Base-by-base conservation (phyloP, 108 stramenopile genomes). In the Skeletonema costatum region DNA sequence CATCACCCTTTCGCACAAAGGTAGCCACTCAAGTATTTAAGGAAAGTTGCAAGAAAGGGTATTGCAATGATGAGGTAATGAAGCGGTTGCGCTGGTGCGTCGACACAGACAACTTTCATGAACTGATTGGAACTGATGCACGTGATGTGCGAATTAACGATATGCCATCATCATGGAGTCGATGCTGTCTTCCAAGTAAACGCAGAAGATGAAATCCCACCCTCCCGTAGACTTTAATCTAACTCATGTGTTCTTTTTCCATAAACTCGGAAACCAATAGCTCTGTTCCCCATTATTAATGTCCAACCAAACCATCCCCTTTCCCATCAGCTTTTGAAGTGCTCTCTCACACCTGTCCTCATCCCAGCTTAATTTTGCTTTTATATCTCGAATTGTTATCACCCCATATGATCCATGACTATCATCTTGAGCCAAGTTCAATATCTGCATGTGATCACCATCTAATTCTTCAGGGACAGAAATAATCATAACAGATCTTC, bases 261-360 rank as follows among this genome's bases (percentile, higher is more conserved):
- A 74, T 39, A 74, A 66, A 74, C 73, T 73, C 19, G 94, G 95
- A 69, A 94, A 94, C 92, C 92, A 96, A 56, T 93, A 94, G 56
- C 63, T 85, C 13, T 82, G 81, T 16, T 76, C 74, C 11, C 89
- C 91, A 53, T 85, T 66, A 30, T 56, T 68, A 16, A 78, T 71
- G 75, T 97, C 96, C 42, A 93, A 68, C 96, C 96, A 94, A 9
- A 84, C 91, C 92, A 97, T 97, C 31, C 93, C 93, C 69, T 94
- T 87, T 33, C 84, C 72, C 9, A 97, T 70, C 68, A 97, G 62
- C 21, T 92, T 72, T 19, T 87, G 80, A 17, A 97, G 56, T 21
- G 89, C 93, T 36, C 96, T 84, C 42, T 90, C 87, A 35, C 86
- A 85, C 48, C 93, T 76, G 48, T 93, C 92, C 1, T 81, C 67